Evolutionary conservation across 352 stramenopile species (phyloP).

Genomic region (Thraustochytrium striatum): DNA sequence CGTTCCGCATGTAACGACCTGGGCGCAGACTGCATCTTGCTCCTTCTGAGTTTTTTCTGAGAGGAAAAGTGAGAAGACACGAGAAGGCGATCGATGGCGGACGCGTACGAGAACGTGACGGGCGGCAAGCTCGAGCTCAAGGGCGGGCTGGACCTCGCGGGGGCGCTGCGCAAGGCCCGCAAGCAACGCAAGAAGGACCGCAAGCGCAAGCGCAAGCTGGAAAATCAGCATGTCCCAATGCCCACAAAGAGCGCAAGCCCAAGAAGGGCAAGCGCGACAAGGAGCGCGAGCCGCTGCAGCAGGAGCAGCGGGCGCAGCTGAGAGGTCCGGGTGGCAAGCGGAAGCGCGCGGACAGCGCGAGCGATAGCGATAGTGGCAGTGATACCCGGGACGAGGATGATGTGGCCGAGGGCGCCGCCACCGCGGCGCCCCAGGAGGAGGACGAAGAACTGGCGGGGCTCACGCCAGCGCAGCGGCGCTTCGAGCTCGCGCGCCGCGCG

Average conservation of each 20-base stretch:
- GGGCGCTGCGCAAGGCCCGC: not conserved
- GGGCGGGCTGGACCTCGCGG: not conserved
- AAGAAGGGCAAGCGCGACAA: not conserved
- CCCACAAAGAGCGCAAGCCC: not conserved
- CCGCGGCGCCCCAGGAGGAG: not conserved
- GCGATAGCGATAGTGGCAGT: not conserved
- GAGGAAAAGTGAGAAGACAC: no score
- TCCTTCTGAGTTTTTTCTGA: not conserved
- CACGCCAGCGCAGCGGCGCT: constrained; percentile 45
- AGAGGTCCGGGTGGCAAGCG: not conserved
- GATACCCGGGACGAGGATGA: not conserved
- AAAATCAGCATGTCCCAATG: no score
- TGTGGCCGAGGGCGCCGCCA: not conserved
- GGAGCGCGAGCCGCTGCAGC: no score
- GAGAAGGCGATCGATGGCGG: not conserved
- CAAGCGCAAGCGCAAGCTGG: not conserved
- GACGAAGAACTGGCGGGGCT: constrained; percentile 22
- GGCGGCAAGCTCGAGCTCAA: constrained; percentile 35
- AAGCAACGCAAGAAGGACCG: constrained; percentile 9
- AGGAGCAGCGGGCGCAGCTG: not conserved
- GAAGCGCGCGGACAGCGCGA: not conserved
- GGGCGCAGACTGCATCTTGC: not conserved
- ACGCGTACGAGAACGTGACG: not conserved
- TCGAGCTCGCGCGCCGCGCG: constrained; percentile 22
- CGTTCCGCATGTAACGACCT: not conserved